Evolutionary conservation across 1,139 yeast genomes (phyloP).

Genomic region (Suhomyces yuchorum): DNA sequence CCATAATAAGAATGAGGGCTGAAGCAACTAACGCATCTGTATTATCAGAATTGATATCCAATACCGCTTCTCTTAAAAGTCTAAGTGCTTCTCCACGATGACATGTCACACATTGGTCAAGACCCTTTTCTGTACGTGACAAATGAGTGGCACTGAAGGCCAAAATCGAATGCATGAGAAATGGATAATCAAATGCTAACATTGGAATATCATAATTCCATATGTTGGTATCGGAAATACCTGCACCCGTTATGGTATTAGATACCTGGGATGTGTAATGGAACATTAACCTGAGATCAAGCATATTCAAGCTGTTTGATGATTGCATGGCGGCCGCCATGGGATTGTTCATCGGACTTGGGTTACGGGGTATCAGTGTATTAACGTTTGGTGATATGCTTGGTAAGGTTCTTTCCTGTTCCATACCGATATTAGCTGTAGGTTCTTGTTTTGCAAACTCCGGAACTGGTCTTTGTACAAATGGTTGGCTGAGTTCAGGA

Average conservation of each 20-base stretch:
- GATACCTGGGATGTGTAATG: slow-evolving; percentile 87
- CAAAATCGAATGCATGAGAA: slow-evolving; percentile 85
- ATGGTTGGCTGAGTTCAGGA: slow-evolving; percentile 5
- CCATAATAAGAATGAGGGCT: slow-evolving; percentile 86
- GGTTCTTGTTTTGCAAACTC: neutral
- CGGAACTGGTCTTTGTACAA: slow-evolving; percentile 5
- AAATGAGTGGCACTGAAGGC: slow-evolving; percentile 93
- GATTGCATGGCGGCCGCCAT: slow-evolving; percentile 20
- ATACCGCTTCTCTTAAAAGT: slow-evolving; percentile 78
- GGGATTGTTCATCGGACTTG: slow-evolving; percentile 18
- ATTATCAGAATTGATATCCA: slow-evolving; percentile 78
- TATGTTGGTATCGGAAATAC: slow-evolving; percentile 80
- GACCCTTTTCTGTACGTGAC: slow-evolving; percentile 71
- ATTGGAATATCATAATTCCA: slow-evolving; percentile 89
- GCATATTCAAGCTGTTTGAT: slow-evolving; percentile 54
- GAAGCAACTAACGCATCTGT: slow-evolving; percentile 93
- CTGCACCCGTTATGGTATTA: slow-evolving; percentile 86
- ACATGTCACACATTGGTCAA: slow-evolving; percentile 80
- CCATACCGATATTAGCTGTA: neutral
- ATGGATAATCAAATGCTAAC: slow-evolving; percentile 85
- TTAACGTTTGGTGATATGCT: slow-evolving; percentile 34
- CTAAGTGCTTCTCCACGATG: slow-evolving; percentile 88
- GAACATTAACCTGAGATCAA: slow-evolving; percentile 79
- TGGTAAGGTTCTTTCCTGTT: slow-evolving; percentile 18
- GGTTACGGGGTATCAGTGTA: slow-evolving; percentile 16